phyloP scores from a whole-genome alignment of 2,329 filamentous ascomycete species.

The Nemania sp. region DNA sequence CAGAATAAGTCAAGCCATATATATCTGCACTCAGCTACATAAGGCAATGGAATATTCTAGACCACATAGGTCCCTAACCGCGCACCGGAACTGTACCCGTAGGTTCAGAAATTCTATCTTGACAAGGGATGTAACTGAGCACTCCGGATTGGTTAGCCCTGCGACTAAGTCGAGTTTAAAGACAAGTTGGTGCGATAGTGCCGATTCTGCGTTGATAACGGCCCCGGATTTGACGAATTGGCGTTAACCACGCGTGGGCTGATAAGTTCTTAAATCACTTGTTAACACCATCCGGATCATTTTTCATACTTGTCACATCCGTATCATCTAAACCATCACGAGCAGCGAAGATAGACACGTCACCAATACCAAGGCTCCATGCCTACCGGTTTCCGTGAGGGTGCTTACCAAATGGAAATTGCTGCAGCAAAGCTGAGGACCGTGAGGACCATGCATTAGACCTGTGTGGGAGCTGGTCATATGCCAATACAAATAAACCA shows the following conservation, averaged over 20 bases:
- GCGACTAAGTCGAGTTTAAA: not conserved
- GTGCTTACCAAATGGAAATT: slow-evolving; percentile 2
- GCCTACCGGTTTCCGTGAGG: not conserved
- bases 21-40: slow-evolving; percentile 13
- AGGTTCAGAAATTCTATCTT: not conserved
- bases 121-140: not conserved
- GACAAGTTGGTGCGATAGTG: not conserved
- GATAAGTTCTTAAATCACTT: slow-evolving; percentile 4
- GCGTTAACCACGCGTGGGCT: slow-evolving; percentile 13
- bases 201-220: not conserved
- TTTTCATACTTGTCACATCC: not conserved
- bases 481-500: not conserved
- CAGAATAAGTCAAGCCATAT: slow-evolving; percentile 4
- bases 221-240: slow-evolving; percentile 12
- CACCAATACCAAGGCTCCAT: slow-evolving; percentile 13
- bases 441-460: slow-evolving; percentile 14
- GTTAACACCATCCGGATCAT: not conserved
- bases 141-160: not conserved
- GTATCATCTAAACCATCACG: not conserved
- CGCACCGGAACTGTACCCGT: not conserved
- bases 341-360: slow-evolving; percentile 13
- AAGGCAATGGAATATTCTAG: slow-evolving; percentile 5
- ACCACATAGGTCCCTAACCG: not conserved
- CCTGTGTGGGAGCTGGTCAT: not conserved
- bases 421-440: not conserved